These are phyloP conservation scores for Cutaneotrichosporon arboriforme DNA, from an alignment of 1,284 basidiomycete species.

Conservation along the genomic window DNA sequence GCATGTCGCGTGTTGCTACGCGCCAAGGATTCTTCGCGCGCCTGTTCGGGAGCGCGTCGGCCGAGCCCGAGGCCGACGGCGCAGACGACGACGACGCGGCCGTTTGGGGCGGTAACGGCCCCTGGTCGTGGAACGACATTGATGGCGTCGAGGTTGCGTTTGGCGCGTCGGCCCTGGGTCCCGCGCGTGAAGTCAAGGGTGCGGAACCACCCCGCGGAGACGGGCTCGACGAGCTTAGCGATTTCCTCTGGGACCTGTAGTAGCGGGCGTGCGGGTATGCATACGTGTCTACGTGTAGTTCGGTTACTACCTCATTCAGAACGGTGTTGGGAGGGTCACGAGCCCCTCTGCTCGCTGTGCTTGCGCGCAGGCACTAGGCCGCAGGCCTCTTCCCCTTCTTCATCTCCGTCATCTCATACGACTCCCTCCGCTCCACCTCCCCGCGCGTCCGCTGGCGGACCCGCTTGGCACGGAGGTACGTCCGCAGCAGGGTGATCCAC, in stretches of 20 bases:
- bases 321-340: too few species aligned
- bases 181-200: too few species aligned
- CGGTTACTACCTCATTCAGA: too few species aligned
- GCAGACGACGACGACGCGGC: conserved; percentile 34
- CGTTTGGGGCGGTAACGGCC: conserved; percentile 39
- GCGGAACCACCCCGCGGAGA: conserved; percentile 15
- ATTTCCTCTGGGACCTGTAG: conserved; percentile 30
- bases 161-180: conserved; percentile 30
- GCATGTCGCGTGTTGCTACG: conserved; percentile 33
- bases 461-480: conserved; percentile 14
- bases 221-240: conserved; percentile 36
- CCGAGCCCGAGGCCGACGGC: conserved; percentile 17
- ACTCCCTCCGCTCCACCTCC: conserved; percentile 26
- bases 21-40: conserved; percentile 23
- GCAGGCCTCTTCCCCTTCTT: not conserved
- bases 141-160: conserved; percentile 44
- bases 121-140: conserved; percentile 43
- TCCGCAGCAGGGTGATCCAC: conserved; percentile 22
- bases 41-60: conserved; percentile 21
- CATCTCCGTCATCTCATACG: conserved; percentile 33
- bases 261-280: not conserved
- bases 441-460: conserved; percentile 29
- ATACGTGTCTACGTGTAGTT: not conserved
- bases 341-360: too few species aligned
- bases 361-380: not conserved